Base-by-base conservation (phyloP, 352 stramenopile species). In the Globisporangium middletonii region DNA sequence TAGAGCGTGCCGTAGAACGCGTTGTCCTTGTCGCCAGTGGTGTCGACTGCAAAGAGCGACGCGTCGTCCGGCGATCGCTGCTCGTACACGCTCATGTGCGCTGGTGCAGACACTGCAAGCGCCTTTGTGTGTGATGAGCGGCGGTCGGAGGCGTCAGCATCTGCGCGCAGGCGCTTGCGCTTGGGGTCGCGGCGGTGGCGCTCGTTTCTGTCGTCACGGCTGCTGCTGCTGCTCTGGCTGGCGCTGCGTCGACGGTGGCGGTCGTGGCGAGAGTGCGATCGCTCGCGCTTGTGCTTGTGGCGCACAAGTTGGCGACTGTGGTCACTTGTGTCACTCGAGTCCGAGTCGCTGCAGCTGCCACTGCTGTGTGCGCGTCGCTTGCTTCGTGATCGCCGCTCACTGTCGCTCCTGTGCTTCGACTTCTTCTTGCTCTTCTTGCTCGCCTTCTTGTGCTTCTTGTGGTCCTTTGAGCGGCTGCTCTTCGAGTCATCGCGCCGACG, bases 11-110 rank as follows among this genome's bases (percentile, higher is more conserved):
- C 83, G 37, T 79, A 95, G 37, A 90, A 70, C 0, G 45, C 44
- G 51, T 95, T 95, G 2, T 93, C 75, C 13, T 59, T 62, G 63
- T 95, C 85, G 18, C 83, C 81, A 0, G 59, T 62, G 42, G 71
- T 67, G 50, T 95, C 85, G 33, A 84, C 19, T 4, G 33, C 50
- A 15, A 57, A 38, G 15, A 57, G 35, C 35, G 15, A 48, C 18
- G 33, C 6, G 19, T 16, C 35, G 35, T 48, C 33, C 12, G 33
- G 33, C 33, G 33, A 9, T 9, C 6, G 33, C 33, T 38, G 33
- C 33, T 38, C 33, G 6, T 9, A 38, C 33, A 38, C 5, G 7
- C 4, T 6, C 33, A 38, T 9, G 33, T 38, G 33, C 33, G 33
- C 33, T 38, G 4, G 33, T 38, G 33, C 33, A 38, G 33, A 2